These are phyloP conservation scores for Phycomyces blakesleeanus DNA, from an alignment of 192 early-diverging fungal genomes.

Conservation along the genomic window DNA sequence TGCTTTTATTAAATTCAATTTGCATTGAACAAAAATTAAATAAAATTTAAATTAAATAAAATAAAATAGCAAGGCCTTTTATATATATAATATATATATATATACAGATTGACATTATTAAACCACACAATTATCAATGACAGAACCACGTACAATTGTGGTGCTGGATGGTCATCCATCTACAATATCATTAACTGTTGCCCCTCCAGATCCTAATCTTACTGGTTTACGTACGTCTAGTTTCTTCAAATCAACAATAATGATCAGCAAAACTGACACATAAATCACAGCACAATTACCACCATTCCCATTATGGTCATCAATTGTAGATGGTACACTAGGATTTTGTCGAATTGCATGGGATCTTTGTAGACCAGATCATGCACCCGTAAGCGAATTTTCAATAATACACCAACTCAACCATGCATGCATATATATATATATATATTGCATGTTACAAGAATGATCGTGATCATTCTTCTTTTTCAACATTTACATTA, in stretches of 20 bases:
- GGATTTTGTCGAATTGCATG: constrained; percentile 23
- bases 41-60: neutral
- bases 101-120: too few species aligned
- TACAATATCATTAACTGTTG: neutral
- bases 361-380: constrained; percentile 8
- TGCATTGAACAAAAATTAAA: too few species aligned
- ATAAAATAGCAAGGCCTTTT: too few species aligned
- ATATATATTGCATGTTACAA: neutral
- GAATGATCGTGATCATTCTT: too few species aligned
- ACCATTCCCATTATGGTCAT: constrained; percentile 22
- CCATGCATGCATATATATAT: too few species aligned
- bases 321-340: constrained; percentile 21
- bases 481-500: too few species aligned
- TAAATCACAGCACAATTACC: constrained; percentile 10
- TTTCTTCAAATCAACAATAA: constrained; percentile 5
- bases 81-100: too few species aligned
- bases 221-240: neutral
- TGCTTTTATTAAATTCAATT: too few species aligned
- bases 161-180: constrained; percentile 2
- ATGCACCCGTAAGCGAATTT: constrained; percentile 4
- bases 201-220: neutral
- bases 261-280: neutral
- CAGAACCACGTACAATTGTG: constrained; percentile 5
- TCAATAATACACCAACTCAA: neutral
- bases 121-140: neutral